Evolutionary conservation across 768 basidiomycete species (phyloP), one percentile per base, ranked within the genome.

Genomic region (Phylloporus sp.): DNA sequence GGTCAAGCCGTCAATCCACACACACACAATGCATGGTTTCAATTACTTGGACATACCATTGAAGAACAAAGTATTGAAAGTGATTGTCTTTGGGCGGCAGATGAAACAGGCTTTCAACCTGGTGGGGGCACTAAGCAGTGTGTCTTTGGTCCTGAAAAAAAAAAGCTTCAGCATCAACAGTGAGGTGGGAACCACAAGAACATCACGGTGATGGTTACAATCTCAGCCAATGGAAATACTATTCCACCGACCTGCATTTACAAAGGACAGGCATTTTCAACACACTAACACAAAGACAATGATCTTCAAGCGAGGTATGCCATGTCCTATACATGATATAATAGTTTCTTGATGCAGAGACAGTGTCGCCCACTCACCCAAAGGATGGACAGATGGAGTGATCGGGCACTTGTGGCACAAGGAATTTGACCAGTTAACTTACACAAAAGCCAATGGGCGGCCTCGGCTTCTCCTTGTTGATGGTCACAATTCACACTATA

Each of bases 401-500:
- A 60, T 72, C 38, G 61, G 63, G 2, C 49, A 6, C 49, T 56
- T 2, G 64, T 72, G 4, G 47, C 66, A 50, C n/a, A n/a, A n/a
- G n/a, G 50, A 65, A 6, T 73, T 74, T 24, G 64, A 75, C 18
- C 42, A 56, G 8, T 35, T 64, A 3, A 76, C 71, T 32, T 2
- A 66, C 2, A 8, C 54, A 16, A 76, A 77, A 50, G 71, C 69
- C 6, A 52, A 48, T 12, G 68, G 70, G 4, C 38, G 54, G 6
- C 42, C 56, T 11, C 53, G 61, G 0, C 52, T 76, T 1, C 73
- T 80, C 10, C 54, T 74, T 11, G 66, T 80, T 11, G 74, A 80
- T 64, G 73, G 79, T 0, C 78, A 80, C 48, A 70, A 63, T 45
- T 78, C 73, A 0, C 77, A 80, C 49, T 73, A 69, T 50, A 71